These are phyloP conservation scores for Coniella lustricola DNA, from an alignment of 2,329 filamentous ascomycete genomes.

Conservation along the genomic window DNA sequence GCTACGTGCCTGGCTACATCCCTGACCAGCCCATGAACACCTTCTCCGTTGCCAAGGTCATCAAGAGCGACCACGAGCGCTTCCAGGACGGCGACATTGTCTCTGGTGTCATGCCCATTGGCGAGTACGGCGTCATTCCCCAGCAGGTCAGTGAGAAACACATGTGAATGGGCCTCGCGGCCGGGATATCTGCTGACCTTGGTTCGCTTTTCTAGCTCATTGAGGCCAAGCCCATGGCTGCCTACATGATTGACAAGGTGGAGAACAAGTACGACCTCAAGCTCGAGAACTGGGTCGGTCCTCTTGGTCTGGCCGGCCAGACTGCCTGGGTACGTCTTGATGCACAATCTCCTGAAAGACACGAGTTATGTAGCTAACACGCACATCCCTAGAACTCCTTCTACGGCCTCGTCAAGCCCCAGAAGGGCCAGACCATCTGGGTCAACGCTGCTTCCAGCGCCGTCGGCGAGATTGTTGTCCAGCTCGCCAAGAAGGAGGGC, in stretches of 20 bases:
- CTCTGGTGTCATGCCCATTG: constrained; percentile 43
- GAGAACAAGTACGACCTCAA: constrained; percentile 60
- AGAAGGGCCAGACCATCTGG: constrained; percentile 73
- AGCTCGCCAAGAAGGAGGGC: constrained; percentile 70
- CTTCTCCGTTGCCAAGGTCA: constrained; percentile 11
- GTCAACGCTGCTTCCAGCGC: constrained; percentile 68
- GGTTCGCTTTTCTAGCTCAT: constrained; percentile 23
- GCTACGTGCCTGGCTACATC: constrained; percentile 12
- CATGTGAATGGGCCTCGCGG: not conserved
- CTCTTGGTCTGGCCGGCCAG: constrained; percentile 69
- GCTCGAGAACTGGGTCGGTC: constrained; percentile 55
- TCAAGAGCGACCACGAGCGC: constrained; percentile 11
- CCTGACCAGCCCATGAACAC: constrained; percentile 10
- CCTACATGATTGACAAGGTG: constrained; percentile 34
- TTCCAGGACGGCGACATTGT: constrained; percentile 48
- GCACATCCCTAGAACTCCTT: constrained; percentile 42
- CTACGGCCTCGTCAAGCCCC: constrained; percentile 67
- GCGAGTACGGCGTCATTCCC: constrained; percentile 54
- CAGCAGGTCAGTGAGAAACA: constrained; percentile 24
- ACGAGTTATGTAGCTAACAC: not conserved
- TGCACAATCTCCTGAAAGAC: not conserved
- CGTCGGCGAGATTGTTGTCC: constrained; percentile 68
- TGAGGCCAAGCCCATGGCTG: constrained; percentile 9
- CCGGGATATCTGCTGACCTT: not conserved
- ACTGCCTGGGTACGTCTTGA: constrained; percentile 52